phyloP scores from a whole-genome alignment of 306 rosid species.

The Corylus americana region DNA sequence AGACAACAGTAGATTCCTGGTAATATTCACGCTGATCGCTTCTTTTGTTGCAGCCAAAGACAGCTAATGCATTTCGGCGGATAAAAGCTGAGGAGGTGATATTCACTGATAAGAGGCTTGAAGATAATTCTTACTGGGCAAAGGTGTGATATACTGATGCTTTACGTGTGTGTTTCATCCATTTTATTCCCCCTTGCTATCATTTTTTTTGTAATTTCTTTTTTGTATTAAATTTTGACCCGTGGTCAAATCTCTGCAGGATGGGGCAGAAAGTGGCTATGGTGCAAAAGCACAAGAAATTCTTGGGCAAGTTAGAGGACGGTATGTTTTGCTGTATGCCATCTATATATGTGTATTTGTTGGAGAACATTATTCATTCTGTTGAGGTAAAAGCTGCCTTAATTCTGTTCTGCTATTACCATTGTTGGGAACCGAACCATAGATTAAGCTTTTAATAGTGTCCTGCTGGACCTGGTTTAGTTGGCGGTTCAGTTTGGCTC shows the following conservation, averaged over 20 bases:
- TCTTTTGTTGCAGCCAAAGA: conserved; percentile 56
- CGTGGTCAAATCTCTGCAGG: conserved; percentile 44
- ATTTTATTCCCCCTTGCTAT: background rate
- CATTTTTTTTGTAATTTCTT: background rate
- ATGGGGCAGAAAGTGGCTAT: conserved; percentile 85
- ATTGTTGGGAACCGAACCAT: background rate
- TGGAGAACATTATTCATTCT: background rate
- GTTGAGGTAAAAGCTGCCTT: background rate
- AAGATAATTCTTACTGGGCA: conserved; percentile 94
- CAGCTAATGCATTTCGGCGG: conserved; percentile 74
- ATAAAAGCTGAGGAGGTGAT: conserved; percentile 65
- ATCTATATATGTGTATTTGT: conserved; percentile 1
- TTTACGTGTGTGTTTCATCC: conserved; percentile 2
- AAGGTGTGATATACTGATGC: conserved; percentile 56
- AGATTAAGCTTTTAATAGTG: background rate
- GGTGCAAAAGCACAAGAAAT: conserved; percentile 97
- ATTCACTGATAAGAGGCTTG: conserved; percentile 68
- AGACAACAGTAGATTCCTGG: background rate
- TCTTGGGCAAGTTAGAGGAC: conserved; percentile 94
- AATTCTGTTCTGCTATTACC: background rate
- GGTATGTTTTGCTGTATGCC: conserved; percentile 43
- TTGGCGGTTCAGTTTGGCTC: background rate
- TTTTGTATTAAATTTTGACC: conserved; percentile 20
- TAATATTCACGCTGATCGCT: conserved; percentile 22
- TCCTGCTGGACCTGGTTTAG: background rate